Percentiles rank a stretch among this genome's conserved stretches.
phyloP scores from a whole-genome alignment of 1,284 basidiomycete genomes.

The Melampsora americana region DNA sequence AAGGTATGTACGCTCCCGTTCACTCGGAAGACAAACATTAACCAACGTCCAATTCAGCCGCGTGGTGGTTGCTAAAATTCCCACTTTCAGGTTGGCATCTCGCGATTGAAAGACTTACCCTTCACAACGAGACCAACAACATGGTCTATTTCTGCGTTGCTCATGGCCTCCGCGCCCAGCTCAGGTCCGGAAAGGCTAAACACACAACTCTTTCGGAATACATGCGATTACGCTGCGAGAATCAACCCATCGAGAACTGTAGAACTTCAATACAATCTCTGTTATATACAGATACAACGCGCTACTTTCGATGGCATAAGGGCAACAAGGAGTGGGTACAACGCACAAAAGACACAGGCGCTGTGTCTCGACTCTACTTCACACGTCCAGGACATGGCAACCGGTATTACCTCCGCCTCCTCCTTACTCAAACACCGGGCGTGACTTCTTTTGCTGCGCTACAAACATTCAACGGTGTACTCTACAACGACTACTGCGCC shows the following conservation, averaged over 20 bases:
- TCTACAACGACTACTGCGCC: neutral
- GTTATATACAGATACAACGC: too few relatives aligned
- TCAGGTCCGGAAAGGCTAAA: neutral
- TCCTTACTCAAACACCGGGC: neutral
- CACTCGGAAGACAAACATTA: too few relatives aligned
- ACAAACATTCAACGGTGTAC: neutral
- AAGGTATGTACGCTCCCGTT: neutral
- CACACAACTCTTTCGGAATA: neutral
- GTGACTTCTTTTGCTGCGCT: neutral
- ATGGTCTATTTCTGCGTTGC: neutral
- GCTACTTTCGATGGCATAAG: neutral
- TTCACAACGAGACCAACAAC: neutral
- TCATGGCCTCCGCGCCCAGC: neutral
- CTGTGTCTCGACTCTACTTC: neutral
- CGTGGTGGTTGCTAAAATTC: slow-evolving; percentile 5
- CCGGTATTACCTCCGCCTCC: neutral
- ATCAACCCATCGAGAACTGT: too few relatives aligned
- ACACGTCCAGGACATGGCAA: neutral
- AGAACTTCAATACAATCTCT: neutral
- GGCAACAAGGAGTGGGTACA: neutral
- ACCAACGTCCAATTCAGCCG: neutral
- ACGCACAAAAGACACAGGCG: neutral
- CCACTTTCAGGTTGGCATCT: neutral
- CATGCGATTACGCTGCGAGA: neutral
- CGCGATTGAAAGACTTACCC: neutral